Evolutionary conservation across 257 asterid species (phyloP).

Genomic region (Asclepias syriaca): DNA sequence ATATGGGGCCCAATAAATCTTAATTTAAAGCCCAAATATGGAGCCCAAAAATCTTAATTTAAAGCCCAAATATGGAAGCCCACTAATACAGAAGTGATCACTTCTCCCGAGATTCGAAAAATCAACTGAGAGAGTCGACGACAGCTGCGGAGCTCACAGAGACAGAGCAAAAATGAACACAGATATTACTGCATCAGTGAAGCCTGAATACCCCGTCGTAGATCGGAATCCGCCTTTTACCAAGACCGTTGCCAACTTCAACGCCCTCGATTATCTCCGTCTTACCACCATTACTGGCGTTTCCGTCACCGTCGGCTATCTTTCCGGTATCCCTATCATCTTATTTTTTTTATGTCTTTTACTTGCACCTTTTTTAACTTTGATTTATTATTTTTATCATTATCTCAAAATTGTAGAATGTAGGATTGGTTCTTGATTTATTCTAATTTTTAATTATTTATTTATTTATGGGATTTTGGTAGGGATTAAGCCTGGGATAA

Average conservation of each 20-base stretch:
- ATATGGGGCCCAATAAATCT: too few relatives aligned
- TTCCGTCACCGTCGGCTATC: slow-evolving; percentile 92
- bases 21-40: too few relatives aligned
- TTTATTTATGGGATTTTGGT: slow-evolving; percentile 3
- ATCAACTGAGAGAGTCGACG: background rate
- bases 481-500: slow-evolving; percentile 92
- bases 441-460: background rate
- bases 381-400: background rate
- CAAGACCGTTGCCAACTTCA: slow-evolving; percentile 80
- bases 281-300: slow-evolving; percentile 84
- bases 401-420: background rate
- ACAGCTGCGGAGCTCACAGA: background rate
- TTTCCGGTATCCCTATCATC: slow-evolving; percentile 48
- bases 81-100: background rate
- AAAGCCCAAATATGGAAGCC: background rate
- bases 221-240: slow-evolving; percentile 95
- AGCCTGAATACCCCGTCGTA: slow-evolving; percentile 83
- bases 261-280: slow-evolving; percentile 80
- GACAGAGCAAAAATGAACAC: slow-evolving; percentile 52
- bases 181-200: slow-evolving; percentile 80
- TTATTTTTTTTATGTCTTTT: background rate
- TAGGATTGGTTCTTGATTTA: background rate
- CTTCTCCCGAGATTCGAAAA: background rate
- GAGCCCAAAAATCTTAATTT: too few relatives aligned
- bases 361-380: background rate